Conservation (phyloP, 75 land plant genomes). For the Pinus tabuliformis region DNA sequence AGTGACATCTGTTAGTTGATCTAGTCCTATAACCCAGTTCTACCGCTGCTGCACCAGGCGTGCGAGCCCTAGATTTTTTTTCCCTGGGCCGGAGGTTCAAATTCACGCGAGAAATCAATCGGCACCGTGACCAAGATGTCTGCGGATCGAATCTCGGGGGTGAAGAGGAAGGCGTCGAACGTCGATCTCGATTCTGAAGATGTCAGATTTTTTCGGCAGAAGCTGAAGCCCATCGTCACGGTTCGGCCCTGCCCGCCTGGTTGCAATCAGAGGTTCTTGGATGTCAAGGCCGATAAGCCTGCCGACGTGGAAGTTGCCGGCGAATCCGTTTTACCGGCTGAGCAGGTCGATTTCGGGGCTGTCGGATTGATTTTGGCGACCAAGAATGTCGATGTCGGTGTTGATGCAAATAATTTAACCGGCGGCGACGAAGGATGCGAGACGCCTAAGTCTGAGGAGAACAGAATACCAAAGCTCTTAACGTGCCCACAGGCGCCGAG, state of each 20-base stretch:
- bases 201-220: not conserved
- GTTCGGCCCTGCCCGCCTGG: not conserved
- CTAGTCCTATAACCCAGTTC: no score
- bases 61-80: no score
- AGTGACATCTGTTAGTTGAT: no score
- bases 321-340: no score
- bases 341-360: no score
- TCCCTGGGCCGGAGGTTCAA: no score
- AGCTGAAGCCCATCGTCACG: not conserved
- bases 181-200: not conserved
- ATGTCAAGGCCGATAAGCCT: not conserved
- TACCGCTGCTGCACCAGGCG: no score
- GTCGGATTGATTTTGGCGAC: no score
- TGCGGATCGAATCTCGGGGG: not conserved
- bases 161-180: not conserved
- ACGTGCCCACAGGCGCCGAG: not conserved
- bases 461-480: not conserved
- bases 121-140: not conserved
- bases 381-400: not conserved
- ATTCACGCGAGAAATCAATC: no score
- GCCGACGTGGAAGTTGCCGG: no score
- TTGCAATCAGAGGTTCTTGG: not conserved
- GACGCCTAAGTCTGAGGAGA: slow-evolving; percentile 5
- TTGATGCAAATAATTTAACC: not conserved
- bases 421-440: not conserved